Percentiles rank a stretch among this genome's conserved stretches.
phyloP scores from a whole-genome alignment of 108 stramenopile genomes.

The Nitzschia inconspicua region DNA sequence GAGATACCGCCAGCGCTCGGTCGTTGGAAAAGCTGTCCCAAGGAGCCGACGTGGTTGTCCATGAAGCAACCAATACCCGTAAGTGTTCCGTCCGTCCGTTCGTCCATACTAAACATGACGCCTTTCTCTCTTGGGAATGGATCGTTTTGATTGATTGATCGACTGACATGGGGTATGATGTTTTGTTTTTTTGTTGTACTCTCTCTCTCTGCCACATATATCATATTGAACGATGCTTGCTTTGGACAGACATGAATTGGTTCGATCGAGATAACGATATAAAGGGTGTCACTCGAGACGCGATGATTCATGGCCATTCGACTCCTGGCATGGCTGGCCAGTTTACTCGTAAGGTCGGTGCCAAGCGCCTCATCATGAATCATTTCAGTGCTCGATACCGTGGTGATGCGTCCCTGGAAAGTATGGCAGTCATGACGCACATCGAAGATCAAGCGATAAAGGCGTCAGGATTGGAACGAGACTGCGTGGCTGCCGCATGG shows the following conservation, averaged over 20 bases:
- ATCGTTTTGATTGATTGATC: too few species aligned
- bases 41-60: slow-evolving; percentile 81
- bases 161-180: too few species aligned
- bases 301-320: slow-evolving; percentile 82
- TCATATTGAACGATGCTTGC: too few species aligned
- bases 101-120: too few species aligned
- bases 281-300: slow-evolving; percentile 53
- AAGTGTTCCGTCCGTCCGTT: too few species aligned
- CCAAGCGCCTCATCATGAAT: slow-evolving; percentile 76
- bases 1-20: slow-evolving; percentile 41
- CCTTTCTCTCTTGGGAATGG: too few species aligned
- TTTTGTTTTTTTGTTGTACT: too few species aligned
- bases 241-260: too few species aligned
- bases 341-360: slow-evolving; percentile 62
- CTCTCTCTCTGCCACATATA: too few species aligned
- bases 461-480: slow-evolving; percentile 53
- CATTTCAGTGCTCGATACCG: slow-evolving; percentile 85
- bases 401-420: slow-evolving; percentile 72
- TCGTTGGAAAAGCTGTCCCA: slow-evolving; percentile 44
- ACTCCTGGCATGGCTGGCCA: slow-evolving; percentile 83
- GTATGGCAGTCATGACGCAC: slow-evolving; percentile 76
- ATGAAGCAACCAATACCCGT: slow-evolving; percentile 90
- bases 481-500: slow-evolving; percentile 79
- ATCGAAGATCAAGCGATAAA: slow-evolving; percentile 80
- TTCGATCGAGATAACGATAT: slow-evolving; percentile 58